Conservation (phyloP, 108 stramenopile genomes). For the Cyclotella sp. region DNA sequence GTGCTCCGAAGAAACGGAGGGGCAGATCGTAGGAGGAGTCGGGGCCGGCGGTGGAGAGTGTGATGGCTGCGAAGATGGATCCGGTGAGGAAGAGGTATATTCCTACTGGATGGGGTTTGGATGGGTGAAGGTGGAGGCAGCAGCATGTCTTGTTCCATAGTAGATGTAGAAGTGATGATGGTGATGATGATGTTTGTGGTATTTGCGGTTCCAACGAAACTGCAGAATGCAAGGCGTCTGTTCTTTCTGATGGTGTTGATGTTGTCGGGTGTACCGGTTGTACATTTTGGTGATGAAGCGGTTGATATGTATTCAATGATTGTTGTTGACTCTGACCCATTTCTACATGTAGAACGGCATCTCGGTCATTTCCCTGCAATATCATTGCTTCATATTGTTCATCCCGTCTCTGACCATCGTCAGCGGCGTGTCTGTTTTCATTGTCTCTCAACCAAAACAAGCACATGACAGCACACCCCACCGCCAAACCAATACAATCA, state of each 20-base stretch:
- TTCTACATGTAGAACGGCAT: background rate
- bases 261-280: slow-evolving; percentile 11
- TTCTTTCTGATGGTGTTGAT: slow-evolving; percentile 6
- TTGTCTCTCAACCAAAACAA: slow-evolving; percentile 55
- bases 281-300: background rate
- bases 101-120: slow-evolving; percentile 63
- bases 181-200: background rate
- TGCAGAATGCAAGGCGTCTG: no score
- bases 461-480: slow-evolving; percentile 48
- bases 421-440: background rate
- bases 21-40: slow-evolving; percentile 57
- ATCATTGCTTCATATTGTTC: background rate
- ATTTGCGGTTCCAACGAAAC: background rate
- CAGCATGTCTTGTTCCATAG: slow-evolving; percentile 37
- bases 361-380: background rate
- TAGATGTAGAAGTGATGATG: background rate
- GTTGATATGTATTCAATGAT: background rate
- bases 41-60: slow-evolving; percentile 46
- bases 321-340: background rate
- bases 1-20: slow-evolving; percentile 59
- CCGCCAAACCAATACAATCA: slow-evolving; percentile 65
- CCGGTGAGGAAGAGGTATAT: slow-evolving; percentile 70
- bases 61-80: slow-evolving; percentile 50
- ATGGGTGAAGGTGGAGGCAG: slow-evolving; percentile 45
- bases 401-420: background rate